Evolutionary conservation across 805 yeast species (phyloP).

Genomic region (Zygosaccharomyces pseudorouxii): DNA sequence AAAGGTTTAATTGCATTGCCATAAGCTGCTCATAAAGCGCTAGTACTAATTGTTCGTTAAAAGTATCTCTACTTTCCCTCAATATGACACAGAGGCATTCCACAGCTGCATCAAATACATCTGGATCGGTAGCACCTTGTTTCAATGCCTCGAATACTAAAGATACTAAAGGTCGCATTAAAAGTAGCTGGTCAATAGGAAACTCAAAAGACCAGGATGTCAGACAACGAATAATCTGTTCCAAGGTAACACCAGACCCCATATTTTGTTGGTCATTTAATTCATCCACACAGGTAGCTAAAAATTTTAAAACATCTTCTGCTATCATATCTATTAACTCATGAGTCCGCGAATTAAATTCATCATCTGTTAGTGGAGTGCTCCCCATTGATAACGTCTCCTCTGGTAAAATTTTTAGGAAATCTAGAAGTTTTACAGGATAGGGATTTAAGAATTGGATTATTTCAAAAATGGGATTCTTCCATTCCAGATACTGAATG

Average conservation of each 20-base stretch:
- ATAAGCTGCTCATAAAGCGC: slow-evolving; percentile 68
- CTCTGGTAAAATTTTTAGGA: slow-evolving; percentile 84
- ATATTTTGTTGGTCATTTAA: slow-evolving; percentile 34
- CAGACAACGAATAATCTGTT: slow-evolving; percentile 62
- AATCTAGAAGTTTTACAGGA: slow-evolving; percentile 58
- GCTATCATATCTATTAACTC: slow-evolving; percentile 64
- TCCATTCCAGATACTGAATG: slow-evolving; percentile 73
- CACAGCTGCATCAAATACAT: slow-evolving; percentile 72
- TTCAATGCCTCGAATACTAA: slow-evolving; percentile 61
- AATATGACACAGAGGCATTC: slow-evolving; percentile 83
- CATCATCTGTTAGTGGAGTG: slow-evolving; percentile 77
- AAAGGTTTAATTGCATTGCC: slow-evolving; percentile 50
- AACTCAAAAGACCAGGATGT: slow-evolving; percentile 90
- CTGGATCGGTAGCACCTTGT: slow-evolving; percentile 34
- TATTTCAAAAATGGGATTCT: slow-evolving; percentile 63
- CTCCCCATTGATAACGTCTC: slow-evolving; percentile 75
- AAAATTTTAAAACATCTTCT: slow-evolving; percentile 57
- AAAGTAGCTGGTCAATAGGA: slow-evolving; percentile 64
- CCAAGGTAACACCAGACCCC: slow-evolving; percentile 19
- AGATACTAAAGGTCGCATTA: slow-evolving; percentile 57
- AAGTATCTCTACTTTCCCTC: slow-evolving; percentile 75
- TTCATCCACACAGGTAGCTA: slow-evolving; percentile 43
- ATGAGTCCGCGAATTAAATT: slow-evolving; percentile 59
- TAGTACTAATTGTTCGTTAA: slow-evolving; percentile 54
- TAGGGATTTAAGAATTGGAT: slow-evolving; percentile 40